Conservation (phyloP, 441 rosid species). For the Erysimum pusillum region DNA sequence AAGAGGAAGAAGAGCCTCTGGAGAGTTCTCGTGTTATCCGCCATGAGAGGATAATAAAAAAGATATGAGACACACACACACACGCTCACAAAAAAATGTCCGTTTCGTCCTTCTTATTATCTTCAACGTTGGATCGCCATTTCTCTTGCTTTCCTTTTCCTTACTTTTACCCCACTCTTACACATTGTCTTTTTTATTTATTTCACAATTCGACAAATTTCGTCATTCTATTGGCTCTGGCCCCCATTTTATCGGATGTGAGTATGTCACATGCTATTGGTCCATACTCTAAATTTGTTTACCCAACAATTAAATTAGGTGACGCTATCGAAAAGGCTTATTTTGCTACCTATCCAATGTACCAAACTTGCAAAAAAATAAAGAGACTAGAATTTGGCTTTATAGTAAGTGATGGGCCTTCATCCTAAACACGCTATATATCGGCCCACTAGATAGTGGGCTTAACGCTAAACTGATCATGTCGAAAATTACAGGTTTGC, state of each 20-base stretch:
- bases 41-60: slow-evolving; percentile 56
- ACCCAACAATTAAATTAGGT: background rate
- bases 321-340: background rate
- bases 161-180: background rate
- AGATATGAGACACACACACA: background rate
- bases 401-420: slow-evolving; percentile 1
- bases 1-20: slow-evolving; percentile 38
- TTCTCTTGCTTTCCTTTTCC: slow-evolving; percentile 47
- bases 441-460: slow-evolving; percentile 12
- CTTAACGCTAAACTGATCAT: background rate
- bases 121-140: slow-evolving; percentile 62
- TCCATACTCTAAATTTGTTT: background rate
- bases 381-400: too few species aligned
- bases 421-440: background rate
- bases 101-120: slow-evolving; percentile 42
- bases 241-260: slow-evolving; percentile 20
- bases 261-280: slow-evolving; percentile 30
- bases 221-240: slow-evolving; percentile 19
- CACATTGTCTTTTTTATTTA: background rate
- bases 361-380: background rate
- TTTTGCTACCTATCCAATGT: background rate
- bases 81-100: slow-evolving; percentile 1
- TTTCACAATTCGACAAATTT: slow-evolving; percentile 21
- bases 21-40: slow-evolving; percentile 59
- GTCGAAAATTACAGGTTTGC: slow-evolving; percentile 28